Evolutionary conservation across 306 rosid species (phyloP).

Genomic region (Begonia loranthoides): DNA sequence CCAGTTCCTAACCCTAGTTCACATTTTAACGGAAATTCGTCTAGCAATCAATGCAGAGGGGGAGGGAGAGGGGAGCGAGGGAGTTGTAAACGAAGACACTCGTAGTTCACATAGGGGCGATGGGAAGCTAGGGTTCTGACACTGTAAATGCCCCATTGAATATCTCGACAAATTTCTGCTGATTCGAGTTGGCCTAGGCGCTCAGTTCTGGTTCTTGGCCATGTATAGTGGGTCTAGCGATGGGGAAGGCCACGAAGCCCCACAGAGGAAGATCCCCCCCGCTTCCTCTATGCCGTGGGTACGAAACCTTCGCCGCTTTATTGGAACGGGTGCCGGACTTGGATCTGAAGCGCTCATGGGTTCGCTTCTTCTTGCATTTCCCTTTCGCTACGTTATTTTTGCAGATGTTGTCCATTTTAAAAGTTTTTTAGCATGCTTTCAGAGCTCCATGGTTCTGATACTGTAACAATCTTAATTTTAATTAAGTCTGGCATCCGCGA

Average conservation of each 20-base stretch:
- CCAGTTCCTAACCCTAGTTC: too few species aligned
- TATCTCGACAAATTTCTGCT: not conserved
- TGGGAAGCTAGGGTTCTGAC: not conserved
- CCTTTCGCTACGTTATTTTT: not conserved
- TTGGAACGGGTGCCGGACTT: slow-evolving; percentile 83
- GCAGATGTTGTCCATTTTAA: not conserved
- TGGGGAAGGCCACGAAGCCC: slow-evolving; percentile 71
- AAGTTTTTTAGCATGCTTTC: too few species aligned
- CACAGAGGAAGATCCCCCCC: slow-evolving; percentile 77
- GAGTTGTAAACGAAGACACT: not conserved
- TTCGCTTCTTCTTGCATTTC: slow-evolving; percentile 12
- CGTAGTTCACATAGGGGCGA: too few species aligned
- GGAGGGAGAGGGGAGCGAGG: not conserved
- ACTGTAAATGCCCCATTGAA: not conserved
- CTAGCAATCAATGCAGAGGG: not conserved
- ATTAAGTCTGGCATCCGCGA: too few species aligned
- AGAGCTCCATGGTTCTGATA: too few species aligned
- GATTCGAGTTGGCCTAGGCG: not conserved
- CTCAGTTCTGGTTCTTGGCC: slow-evolving; percentile 9
- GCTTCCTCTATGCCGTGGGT: slow-evolving; percentile 93
- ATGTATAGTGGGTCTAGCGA: slow-evolving; percentile 95
- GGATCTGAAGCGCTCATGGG: slow-evolving; percentile 99
- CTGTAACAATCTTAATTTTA: too few species aligned
- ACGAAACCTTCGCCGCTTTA: slow-evolving; percentile 79
- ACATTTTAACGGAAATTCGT: too few species aligned